Base-by-base conservation (phyloP, 345 rosid genomes). In the Gossypium ekmanianum region DNA sequence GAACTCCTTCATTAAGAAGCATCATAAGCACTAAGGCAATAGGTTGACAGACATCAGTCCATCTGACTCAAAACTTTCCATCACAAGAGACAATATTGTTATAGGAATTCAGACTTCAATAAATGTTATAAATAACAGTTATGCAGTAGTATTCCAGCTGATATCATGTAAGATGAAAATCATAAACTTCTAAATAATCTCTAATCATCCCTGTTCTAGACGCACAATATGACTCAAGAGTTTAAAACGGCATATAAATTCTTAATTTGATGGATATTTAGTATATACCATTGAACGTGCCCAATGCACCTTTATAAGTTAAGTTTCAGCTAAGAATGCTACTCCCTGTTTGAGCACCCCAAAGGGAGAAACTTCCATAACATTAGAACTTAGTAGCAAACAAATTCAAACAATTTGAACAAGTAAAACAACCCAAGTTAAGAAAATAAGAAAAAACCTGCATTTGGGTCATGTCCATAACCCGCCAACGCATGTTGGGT, bases 401-500 rank as follows among this genome's bases (percentile, higher is more conserved):
- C 41, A 20, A 45, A 47, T 47, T 12, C 34, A 52, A 54, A 75
- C 26, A 48, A 63, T 54, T 39, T 75, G 7, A 72, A 2, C 43
- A 43, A 55, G 29, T 2, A 57, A 20, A 22, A 24, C 9, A 17
- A 41, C 16, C 2, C 29, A 39, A 29, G 17, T 34, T 50, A 11
- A 7, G 20, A 41, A 44, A 27, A 58, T 41, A 48, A 50, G 59
- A 26, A 69, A 45, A 43, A 8, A 88, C 98, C 97, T 90, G 92
- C 97, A 94, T 80, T 64, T 67, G 72, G 41, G 97, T 91, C 81
- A 94, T 94, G 79, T 92, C 97, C 98, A 91, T 92, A 76, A 94
- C 92, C 29, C 98, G 91, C 97, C 98, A 94, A 75, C 86, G 91
- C 88, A 94, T 80, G 3, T 75, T 85, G 2, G 98, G 93, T 11